A percentile compares a stretch with the other conserved stretches of the same genome.
These are phyloP conservation scores for Penicillium desertorum DNA, from an alignment of 495 filamentous ascomycete species.

Conservation along the genomic window DNA sequence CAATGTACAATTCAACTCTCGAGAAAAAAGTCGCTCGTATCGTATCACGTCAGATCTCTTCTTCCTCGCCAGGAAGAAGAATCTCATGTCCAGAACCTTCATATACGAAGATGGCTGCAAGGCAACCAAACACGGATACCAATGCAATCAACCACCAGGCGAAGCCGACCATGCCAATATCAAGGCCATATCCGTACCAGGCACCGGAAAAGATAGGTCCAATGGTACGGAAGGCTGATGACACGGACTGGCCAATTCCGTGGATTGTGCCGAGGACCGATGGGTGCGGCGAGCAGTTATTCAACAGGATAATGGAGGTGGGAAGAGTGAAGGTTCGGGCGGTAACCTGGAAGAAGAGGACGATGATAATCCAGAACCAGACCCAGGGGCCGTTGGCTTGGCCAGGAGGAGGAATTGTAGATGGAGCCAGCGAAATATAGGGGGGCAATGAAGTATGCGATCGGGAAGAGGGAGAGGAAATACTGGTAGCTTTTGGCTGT, in stretches of 20 bases:
- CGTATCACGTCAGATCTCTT: slow-evolving; percentile 40
- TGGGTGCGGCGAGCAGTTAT: slow-evolving; percentile 81
- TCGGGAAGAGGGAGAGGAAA: slow-evolving; percentile 68
- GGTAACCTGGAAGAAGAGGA: slow-evolving; percentile 71
- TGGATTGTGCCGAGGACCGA: slow-evolving; percentile 79
- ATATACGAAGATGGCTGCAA: slow-evolving; percentile 64
- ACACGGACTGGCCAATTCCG: slow-evolving; percentile 75
- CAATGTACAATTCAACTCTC: slow-evolving; percentile 25
- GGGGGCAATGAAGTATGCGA: slow-evolving; percentile 73
- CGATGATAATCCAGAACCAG: slow-evolving; percentile 66
- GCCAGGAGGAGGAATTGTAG: slow-evolving; percentile 54
- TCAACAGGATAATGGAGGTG: slow-evolving; percentile 73
- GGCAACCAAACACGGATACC: slow-evolving; percentile 59
- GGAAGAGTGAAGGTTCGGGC: slow-evolving; percentile 83
- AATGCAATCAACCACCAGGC: slow-evolving; percentile 73
- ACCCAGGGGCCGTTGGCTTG: slow-evolving; percentile 63
- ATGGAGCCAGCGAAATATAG: slow-evolving; percentile 70
- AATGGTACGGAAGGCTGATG: slow-evolving; percentile 67
- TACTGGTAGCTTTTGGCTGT: slow-evolving; percentile 67
- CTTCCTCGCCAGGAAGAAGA: slow-evolving; percentile 64
- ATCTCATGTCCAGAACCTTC: slow-evolving; percentile 76
- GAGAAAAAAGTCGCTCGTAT: slow-evolving; percentile 8
- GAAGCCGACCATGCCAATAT: slow-evolving; percentile 68
- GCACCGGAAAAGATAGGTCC: slow-evolving; percentile 72
- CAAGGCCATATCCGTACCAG: slow-evolving; percentile 69